Evolutionary conservation across 176 grass and related monocot genomes (phyloP).

Genomic region (Olyra latifolia): DNA sequence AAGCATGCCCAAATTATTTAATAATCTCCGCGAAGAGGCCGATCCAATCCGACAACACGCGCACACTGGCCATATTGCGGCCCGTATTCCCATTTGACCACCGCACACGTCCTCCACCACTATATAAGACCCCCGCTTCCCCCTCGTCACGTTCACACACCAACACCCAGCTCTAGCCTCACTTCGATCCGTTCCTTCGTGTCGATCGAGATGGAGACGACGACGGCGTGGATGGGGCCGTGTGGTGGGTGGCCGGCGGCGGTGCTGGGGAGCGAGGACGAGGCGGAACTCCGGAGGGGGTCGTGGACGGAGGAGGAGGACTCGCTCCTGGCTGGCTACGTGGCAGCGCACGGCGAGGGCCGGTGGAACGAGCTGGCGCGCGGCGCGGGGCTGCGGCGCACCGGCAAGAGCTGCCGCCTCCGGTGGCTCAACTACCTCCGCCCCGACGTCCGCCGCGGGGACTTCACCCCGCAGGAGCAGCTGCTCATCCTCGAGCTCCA

Average conservation of each 20-base stretch:
- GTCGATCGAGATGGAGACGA: conserved; percentile 1
- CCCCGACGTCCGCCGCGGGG: conserved; percentile 77
- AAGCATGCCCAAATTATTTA: background rate
- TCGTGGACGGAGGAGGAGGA: conserved; percentile 88
- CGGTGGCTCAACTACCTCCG: conserved; percentile 96
- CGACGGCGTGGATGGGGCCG: background rate
- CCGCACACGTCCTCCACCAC: background rate
- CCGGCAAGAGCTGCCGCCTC: conserved; percentile 88
- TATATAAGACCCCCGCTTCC: conserved; percentile 20
- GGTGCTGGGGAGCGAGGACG: background rate
- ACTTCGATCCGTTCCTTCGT: background rate
- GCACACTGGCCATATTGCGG: conserved; percentile 33
- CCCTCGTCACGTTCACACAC: conserved; percentile 18
- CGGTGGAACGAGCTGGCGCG: conserved; percentile 79
- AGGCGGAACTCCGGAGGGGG: conserved; percentile 38
- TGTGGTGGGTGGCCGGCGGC: background rate
- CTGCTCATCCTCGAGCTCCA: conserved; percentile 90
- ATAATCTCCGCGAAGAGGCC: background rate
- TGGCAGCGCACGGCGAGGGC: conserved; percentile 60
- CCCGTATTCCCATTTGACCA: conserved; percentile 48
- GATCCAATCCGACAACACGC: conserved; percentile 9
- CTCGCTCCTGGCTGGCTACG: conserved; percentile 46
- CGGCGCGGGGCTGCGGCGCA: conserved; percentile 60
- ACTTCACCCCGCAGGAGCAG: conserved; percentile 72
- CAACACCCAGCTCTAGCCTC: conserved; percentile 4